Base-by-base conservation (phyloP, 2,329 filamentous ascomycete genomes). In the Truncatella angustata region DNA sequence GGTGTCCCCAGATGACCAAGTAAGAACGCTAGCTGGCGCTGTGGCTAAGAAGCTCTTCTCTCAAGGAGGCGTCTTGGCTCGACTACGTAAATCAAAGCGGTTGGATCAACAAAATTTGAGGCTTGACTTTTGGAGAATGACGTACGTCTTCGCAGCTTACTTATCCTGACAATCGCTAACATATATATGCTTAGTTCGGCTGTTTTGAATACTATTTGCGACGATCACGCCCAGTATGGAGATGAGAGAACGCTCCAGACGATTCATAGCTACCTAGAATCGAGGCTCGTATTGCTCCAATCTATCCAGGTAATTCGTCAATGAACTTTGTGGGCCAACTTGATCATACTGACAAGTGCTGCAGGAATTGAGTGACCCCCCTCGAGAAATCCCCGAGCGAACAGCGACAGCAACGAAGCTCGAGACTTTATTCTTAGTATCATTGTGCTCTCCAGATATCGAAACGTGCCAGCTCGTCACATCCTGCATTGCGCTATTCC, bases 401-500 rank as follows among this genome's bases (percentile, higher is more conserved):
- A 73, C 73, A 21, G 70, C 72, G 14, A 75, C 80, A 12, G 76
- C 75, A 4, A 77, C 75, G 5, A 82, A 78, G 58, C 71, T 85
- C 4, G 85, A 88, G 66, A 85, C 82, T 0, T 73, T 82, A 1
- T 76, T 88, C 36, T 68, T 88, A 4, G 77, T 86, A 9, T 80
- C 82, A 1, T 73, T 88, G 6, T 88, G 85, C 61, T 87, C 84
- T 14, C 75, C 82, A 5, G 82, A 86, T 53, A 79, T 88, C 32
- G 82, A 86, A 43, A 81, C 78, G 6, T 88, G 85, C 60, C 84
- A 85, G 58, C 70, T 84, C 12, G 83, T 86, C 7, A 86, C 82
- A 1, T 77, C 76, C 12, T 85, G 81, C 59, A 81, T 87, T 49
- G 76, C 76, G 4, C 68, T 84, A 1, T 81, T 85, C 54, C 76